Evolutionary conservation across 768 basidiomycete genomes (phyloP).

Genomic region (Heimioporus sp.): DNA sequence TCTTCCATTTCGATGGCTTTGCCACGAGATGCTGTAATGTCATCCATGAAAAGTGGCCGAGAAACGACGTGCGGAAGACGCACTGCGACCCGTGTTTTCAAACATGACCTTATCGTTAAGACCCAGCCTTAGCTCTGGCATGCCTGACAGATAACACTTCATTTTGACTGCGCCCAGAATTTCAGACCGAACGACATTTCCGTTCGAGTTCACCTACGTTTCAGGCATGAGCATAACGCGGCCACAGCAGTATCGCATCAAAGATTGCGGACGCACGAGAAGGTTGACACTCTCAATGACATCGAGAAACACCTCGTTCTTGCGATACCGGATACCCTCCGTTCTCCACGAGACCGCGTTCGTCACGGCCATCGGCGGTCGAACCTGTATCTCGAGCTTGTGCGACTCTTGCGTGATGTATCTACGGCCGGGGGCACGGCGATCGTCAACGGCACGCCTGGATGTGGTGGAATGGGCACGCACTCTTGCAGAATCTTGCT

Average conservation of each 20-base stretch:
- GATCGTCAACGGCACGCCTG: not conserved
- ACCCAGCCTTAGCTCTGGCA: conserved; percentile 95
- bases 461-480: conserved; percentile 23
- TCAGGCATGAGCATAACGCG: not conserved
- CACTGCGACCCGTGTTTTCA: conserved; percentile 93
- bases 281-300: conserved; percentile 98
- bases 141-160: conserved; percentile 99
- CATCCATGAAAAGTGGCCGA: not conserved
- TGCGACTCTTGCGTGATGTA: conserved; percentile 99
- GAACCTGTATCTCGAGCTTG: conserved; percentile 90
- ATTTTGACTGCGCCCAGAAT: conserved; percentile 99
- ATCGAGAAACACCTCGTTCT: conserved; percentile 99
- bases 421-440: conserved; percentile 34
- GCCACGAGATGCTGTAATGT: conserved; percentile 52
- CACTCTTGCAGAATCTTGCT: conserved; percentile 98
- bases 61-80: conserved; percentile 29
- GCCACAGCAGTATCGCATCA: not conserved
- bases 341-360: conserved; percentile 99
- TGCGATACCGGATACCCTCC: conserved; percentile 94
- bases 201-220: conserved; percentile 88
- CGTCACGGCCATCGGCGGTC: conserved; percentile 95
- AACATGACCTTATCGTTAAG: conserved; percentile 99
- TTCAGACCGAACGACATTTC: conserved; percentile 95
- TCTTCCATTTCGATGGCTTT: conserved; percentile 99
- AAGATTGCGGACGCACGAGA: conserved; percentile 53